phyloP scores from a whole-genome alignment of 2,329 filamentous ascomycete genomes.

The Phialophora tarda region DNA sequence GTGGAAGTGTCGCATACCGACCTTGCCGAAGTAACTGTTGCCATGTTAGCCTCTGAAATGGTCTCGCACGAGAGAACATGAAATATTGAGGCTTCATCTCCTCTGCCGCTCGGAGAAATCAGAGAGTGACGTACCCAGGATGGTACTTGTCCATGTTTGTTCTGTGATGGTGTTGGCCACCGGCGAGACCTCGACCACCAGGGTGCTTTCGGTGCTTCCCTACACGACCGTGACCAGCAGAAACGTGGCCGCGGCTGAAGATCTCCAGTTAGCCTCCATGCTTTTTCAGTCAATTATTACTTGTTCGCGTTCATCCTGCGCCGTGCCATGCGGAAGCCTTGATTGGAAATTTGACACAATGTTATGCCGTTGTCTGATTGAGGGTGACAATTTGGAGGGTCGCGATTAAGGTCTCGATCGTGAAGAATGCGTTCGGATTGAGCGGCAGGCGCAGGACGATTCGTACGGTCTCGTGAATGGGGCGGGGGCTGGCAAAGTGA shows the following conservation, averaged over 20 bases:
- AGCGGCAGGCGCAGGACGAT: conserved; percentile 31
- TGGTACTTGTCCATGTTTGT: conserved; percentile 95
- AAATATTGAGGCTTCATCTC: background rate
- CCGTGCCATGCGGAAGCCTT: background rate
- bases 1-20: conserved; percentile 96
- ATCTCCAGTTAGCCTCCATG: conserved; percentile 41
- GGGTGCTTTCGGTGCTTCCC: conserved; percentile 97
- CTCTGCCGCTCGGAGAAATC: background rate
- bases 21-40: conserved; percentile 70
- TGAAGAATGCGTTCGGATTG: conserved; percentile 23
- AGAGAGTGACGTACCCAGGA: conserved; percentile 91
- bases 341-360: background rate
- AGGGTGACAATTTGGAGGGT: background rate
- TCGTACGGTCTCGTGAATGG: background rate
- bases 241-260: conserved; percentile 90
- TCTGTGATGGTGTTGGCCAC: conserved; percentile 98
- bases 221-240: conserved; percentile 95
- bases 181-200: conserved; percentile 83
- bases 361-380: background rate
- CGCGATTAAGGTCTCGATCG: background rate
- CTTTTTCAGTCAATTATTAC: conserved; percentile 18
- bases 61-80: no score
- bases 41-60: conserved; percentile 19
- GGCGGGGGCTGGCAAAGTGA: background rate
- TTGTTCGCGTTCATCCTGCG: background rate